phyloP scores from a whole-genome alignment of 345 rosid genomes.

The Arabis hirsuta region DNA sequence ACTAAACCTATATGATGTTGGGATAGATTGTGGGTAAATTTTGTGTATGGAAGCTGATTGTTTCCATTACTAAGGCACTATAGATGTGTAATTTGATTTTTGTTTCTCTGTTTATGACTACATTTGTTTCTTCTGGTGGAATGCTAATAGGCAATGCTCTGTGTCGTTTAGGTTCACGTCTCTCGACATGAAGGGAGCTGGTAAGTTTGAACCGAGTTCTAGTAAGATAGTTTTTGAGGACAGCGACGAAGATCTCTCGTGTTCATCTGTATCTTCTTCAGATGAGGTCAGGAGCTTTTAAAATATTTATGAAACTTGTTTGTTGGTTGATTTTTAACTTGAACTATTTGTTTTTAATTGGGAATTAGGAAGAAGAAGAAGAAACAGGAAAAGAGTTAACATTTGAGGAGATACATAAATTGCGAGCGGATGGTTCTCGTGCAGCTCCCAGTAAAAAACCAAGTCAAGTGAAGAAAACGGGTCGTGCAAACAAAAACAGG shows the following conservation, averaged over 20 bases:
- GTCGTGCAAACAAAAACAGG: slow-evolving; percentile 82
- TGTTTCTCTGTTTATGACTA: not conserved
- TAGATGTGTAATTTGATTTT: not conserved
- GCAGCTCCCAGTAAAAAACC: slow-evolving; percentile 42
- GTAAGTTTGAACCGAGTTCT: slow-evolving; percentile 35
- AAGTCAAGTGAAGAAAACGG: slow-evolving; percentile 48
- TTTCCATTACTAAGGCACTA: not conserved
- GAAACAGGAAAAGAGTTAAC: slow-evolving; percentile 73
- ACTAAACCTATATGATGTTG: too few species aligned
- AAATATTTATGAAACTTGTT: not conserved
- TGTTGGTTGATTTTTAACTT: not conserved
- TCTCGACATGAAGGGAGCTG: slow-evolving; percentile 33
- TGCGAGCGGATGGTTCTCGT: slow-evolving; percentile 73
- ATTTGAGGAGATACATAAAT: slow-evolving; percentile 77
- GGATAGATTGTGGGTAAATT: too few species aligned
- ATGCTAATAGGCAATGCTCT: not conserved
- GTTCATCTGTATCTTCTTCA: slow-evolving; percentile 39
- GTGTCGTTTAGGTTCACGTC: slow-evolving; percentile 7
- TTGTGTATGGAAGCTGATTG: not conserved
- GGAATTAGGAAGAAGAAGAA: slow-evolving; percentile 63
- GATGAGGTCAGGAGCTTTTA: slow-evolving; percentile 39
- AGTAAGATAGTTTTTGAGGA: slow-evolving; percentile 41
- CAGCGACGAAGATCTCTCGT: slow-evolving; percentile 28
- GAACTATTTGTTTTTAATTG: not conserved
- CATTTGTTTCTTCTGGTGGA: not conserved